A percentile compares a stretch with the other conserved stretches of the same genome.
phyloP scores from a whole-genome alignment of 371 early-diverging fungal genomes.

The Parasitella parasitica region DNA sequence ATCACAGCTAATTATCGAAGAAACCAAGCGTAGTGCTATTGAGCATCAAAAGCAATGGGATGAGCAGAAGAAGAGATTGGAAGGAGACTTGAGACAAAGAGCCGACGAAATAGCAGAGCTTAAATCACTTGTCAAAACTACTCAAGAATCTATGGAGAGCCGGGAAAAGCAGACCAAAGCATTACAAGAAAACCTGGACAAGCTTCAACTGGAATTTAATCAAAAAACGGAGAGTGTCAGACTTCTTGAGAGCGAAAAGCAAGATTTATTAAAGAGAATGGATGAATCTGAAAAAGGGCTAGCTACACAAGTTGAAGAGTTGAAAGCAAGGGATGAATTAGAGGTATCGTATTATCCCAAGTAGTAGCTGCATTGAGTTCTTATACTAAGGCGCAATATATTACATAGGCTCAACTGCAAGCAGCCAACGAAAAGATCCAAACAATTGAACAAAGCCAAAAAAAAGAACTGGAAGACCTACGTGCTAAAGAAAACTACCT shows the following conservation, averaged over 20 bases:
- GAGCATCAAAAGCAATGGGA: conserved; percentile 33
- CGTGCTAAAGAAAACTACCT: conserved; percentile 63
- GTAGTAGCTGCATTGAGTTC: too few species aligned
- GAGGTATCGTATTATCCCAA: too few species aligned
- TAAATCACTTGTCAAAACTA: not conserved
- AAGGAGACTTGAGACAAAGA: conserved; percentile 18
- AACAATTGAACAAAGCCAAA: conserved; percentile 24
- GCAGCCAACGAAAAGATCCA: conserved; percentile 12
- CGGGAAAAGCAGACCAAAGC: conserved; percentile 30
- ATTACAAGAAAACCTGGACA: conserved; percentile 21
- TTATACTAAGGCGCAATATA: too few species aligned
- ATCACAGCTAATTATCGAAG: conserved; percentile 24
- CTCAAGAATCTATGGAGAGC: not conserved
- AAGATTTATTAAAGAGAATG: conserved; percentile 29
- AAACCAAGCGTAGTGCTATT: conserved; percentile 26
- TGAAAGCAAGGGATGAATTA: conserved; percentile 8
- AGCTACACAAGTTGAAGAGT: conserved; percentile 17
- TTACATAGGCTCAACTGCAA: conserved; percentile 19
- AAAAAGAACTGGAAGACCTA: conserved; percentile 54
- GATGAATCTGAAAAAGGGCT: conserved; percentile 22
- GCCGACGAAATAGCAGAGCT: not conserved
- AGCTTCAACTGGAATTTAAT: conserved; percentile 30
- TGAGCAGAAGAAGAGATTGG: conserved; percentile 27
- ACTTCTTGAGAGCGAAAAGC: conserved; percentile 32
- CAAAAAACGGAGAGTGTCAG: conserved; percentile 28